Base-by-base conservation (phyloP, 2,329 filamentous ascomycete genomes). In the Sporothrix schenckii region DNA sequence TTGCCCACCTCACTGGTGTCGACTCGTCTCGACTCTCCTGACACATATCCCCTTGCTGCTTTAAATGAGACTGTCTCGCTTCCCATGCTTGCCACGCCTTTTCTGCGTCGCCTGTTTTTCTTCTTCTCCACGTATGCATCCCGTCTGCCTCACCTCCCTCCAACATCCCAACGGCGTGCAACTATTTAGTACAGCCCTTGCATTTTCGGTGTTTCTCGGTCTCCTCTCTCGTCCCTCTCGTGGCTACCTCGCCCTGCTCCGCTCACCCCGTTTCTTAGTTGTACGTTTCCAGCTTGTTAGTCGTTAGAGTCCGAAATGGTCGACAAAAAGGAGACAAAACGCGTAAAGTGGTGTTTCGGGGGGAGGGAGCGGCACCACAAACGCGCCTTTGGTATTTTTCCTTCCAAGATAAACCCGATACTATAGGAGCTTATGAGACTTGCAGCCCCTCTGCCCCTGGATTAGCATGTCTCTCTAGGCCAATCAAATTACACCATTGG, bases 401-500 rank as follows among this genome's bases (percentile, higher is more conserved):
- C 44, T 19, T 19, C 27, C 30, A 34, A 34, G 34, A 34, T 34
- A 34, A 7, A 34, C 34, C n/a, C 34, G 24, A 44, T 44, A 19
- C n/a, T 44, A 24, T n/a, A 52, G 56, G 34, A 61, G 30, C 34
- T 44, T 13, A 44, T 11, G 41, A 16, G 11, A 7, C 10, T 44
- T 44, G 41, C 14, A 60, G 16, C 56, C 56, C 56, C 56, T 44
- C 58, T 50, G 61, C 61, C 61, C 61, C 61, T 65, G 61, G 61
- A 65, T 65, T 41, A 65, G 44, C 39, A 41, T 39, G 11, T 16
- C 58, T 50, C 19, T 16, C 14, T 19, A 21, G 49, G 30, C 63
- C 63, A 66, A 66, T 66, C 63, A 66, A 66, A 53, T 53, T 66
- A 66, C 63, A 66, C 63, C 16, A 66, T 16, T 39, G 58, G 39